Base-by-base conservation (phyloP, 768 basidiomycete species). In the Leccinellum albellum region DNA sequence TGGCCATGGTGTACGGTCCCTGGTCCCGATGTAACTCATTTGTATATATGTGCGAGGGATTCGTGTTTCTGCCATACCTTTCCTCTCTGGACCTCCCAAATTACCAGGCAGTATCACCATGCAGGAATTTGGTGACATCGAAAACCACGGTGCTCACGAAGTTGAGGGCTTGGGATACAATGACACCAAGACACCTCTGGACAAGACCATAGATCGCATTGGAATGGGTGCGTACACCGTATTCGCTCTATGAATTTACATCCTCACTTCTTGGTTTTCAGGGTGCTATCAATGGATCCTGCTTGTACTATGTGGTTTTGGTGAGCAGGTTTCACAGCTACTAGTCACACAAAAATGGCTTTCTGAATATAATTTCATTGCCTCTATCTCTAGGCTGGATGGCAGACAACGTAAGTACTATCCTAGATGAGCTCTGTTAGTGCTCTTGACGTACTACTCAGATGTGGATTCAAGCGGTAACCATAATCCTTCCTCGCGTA, bases 391-490 rank as follows among this genome's bases (percentile, higher is more conserved):
- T 64, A 91, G 94, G 93, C 29, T 96, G 94, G 94, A 78, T 92
- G 80, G 92, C 93, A 53, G 93, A 96, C 73, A 95, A 95, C 71
- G 92, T 94, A 67, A 67, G 79, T 50, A n/a, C n/a, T n/a, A 12
- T 24, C 8, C 23, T 20, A 55, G 32, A 28, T 37, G 35, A 37
- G 17, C 17, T 35, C 51, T 29, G 51, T 53, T 45, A 31, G 49
- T 56, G 4, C 51, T 59, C 61, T 66, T 75, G 61, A 77, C 70
- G 53, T 51, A 54, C 58, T 54, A 44, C 58, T 61, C 69, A 94
- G 92, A 93, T 94, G 91, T 94, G 91, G 91, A 84, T 95, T 53
- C 90, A 94, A 80, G 88, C 89, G 12, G 74, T 89, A 5, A 91
- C 96, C 26, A 91, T 98, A 33, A 90, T 96, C 46, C 79, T 99